Percentiles rank a stretch among this genome's conserved stretches.
Evolutionary conservation across 352 stramenopile genomes (phyloP).

Genomic region (Phytophthora europaea): DNA sequence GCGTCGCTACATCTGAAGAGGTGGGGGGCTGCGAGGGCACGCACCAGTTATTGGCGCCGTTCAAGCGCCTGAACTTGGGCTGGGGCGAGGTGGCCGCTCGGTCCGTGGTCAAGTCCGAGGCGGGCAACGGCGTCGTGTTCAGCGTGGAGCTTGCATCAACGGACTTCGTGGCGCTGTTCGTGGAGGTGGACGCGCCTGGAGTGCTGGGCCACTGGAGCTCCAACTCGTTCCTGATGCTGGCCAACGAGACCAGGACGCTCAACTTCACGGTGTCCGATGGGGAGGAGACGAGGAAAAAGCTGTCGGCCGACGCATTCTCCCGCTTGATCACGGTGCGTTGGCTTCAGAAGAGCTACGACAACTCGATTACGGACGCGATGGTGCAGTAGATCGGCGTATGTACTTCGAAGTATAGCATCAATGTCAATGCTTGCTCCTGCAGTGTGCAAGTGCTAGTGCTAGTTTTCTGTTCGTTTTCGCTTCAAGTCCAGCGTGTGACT

Average conservation of each 20-base stretch:
- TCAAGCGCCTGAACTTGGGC: slow-evolving; percentile 66
- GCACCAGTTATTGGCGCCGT: slow-evolving; percentile 75
- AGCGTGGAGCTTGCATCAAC: slow-evolving; percentile 61
- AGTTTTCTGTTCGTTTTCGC: slow-evolving; percentile 20
- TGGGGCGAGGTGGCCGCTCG: slow-evolving; percentile 41
- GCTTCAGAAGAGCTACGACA: slow-evolving; percentile 79
- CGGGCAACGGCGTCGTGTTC: slow-evolving; percentile 30
- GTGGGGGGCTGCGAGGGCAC: slow-evolving; percentile 50
- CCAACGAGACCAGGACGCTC: slow-evolving; percentile 61
- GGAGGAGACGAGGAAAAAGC: slow-evolving; percentile 7
- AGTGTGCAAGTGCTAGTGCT: slow-evolving; percentile 11
- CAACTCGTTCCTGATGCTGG: slow-evolving; percentile 83
- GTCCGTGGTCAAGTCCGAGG: slow-evolving; percentile 24
- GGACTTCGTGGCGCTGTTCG: slow-evolving; percentile 77
- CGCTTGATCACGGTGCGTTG: slow-evolving; percentile 60
- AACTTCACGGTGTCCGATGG: slow-evolving; percentile 48
- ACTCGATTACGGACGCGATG: slow-evolving; percentile 16
- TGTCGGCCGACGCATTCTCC: slow-evolving; percentile 48
- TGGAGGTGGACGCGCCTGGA: slow-evolving; percentile 65
- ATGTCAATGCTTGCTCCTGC: not conserved
- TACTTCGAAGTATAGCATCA: not conserved
- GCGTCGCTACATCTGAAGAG: slow-evolving; percentile 5
- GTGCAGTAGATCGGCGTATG: slow-evolving; percentile 8
- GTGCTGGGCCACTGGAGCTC: slow-evolving; percentile 71
- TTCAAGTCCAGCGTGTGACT: slow-evolving; percentile 30